Conservation (phyloP, 2,329 filamentous ascomycete genomes). For the Leptoxyphium fumago region DNA sequence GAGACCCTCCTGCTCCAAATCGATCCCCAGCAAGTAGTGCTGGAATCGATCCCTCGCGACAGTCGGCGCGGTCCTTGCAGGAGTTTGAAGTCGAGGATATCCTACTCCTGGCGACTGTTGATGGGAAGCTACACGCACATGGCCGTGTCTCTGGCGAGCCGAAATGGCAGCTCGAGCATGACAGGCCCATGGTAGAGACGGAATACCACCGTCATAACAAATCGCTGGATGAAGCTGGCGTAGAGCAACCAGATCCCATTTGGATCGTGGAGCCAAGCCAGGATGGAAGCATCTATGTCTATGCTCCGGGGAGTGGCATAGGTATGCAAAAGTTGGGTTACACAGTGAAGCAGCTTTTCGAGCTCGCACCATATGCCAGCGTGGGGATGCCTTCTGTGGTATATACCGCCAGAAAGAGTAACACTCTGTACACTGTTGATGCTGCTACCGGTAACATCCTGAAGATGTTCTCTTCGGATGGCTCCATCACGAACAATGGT, state of each 20-base stretch:
- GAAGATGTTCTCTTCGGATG: conserved; percentile 68
- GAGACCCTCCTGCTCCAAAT: conserved; percentile 63
- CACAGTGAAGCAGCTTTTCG: conserved; percentile 73
- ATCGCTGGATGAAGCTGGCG: conserved; percentile 44
- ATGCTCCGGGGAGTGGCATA: conserved; percentile 50
- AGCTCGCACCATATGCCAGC: conserved; percentile 61
- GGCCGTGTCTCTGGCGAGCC: conserved; percentile 74
- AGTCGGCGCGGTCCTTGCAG: conserved; percentile 89
- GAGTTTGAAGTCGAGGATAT: conserved; percentile 99
- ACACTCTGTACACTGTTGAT: conserved; percentile 76
- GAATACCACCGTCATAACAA: conserved; percentile 58
- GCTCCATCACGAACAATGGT: conserved; percentile 49
- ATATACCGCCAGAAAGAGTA: conserved; percentile 86
- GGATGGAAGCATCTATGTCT: conserved; percentile 77
- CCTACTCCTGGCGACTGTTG: conserved; percentile 98
- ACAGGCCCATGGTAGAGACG: conserved; percentile 82
- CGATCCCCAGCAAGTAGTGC: conserved; percentile 42
- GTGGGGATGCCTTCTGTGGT: conserved; percentile 58
- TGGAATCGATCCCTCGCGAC: conserved; percentile 53
- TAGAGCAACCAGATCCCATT: conserved; percentile 66
- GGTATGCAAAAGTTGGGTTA: conserved; percentile 52
- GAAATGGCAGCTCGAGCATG: conserved; percentile 73
- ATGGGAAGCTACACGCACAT: conserved; percentile 85
- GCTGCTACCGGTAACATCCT: conserved; percentile 69
- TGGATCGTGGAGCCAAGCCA: conserved; percentile 91